Conservation (phyloP, 2,329 filamentous ascomycete genomes). For the Lasiodiplodia citricola region DNA sequence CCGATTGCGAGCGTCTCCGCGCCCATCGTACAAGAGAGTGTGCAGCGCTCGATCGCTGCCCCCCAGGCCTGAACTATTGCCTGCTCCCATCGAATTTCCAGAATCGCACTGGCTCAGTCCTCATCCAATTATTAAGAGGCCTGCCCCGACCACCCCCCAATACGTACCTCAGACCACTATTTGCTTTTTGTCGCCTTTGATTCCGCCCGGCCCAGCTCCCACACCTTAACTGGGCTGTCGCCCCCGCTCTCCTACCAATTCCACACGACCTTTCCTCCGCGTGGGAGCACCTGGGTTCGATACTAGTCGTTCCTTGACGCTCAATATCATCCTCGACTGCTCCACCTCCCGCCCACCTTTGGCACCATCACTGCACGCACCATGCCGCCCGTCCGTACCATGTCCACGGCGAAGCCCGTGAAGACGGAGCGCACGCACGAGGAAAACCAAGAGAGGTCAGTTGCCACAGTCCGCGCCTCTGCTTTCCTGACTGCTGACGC, state of each 20-base stretch:
- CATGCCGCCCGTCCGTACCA: slow-evolving; percentile 47
- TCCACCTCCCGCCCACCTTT: not conserved
- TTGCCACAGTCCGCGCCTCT: not conserved
- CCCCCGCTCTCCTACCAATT: slow-evolving; percentile 17
- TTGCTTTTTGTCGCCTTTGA: slow-evolving; percentile 24
- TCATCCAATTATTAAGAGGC: slow-evolving; percentile 3
- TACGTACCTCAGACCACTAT: not conserved
- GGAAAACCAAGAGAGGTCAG: slow-evolving; percentile 75
- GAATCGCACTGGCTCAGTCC: not conserved
- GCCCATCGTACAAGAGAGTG: slow-evolving; percentile 21
- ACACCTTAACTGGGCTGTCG: slow-evolving; percentile 14
- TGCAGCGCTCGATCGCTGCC: slow-evolving; percentile 20
- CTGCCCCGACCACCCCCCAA: not conserved
- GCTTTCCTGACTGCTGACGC: slow-evolving; percentile 28
- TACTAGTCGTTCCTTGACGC: slow-evolving; percentile 28
- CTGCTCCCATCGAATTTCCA: slow-evolving; percentile 21
- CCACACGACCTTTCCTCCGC: slow-evolving; percentile 5
- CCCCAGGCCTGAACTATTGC: slow-evolving; percentile 4
- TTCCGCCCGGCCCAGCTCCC: slow-evolving; percentile 13
- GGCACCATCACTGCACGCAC: slow-evolving; percentile 7
- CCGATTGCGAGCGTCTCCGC: slow-evolving; percentile 18
- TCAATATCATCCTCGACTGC: not conserved
- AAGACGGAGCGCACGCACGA: slow-evolving; percentile 78
- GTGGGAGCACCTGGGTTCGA: slow-evolving; percentile 26
- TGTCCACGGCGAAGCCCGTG: slow-evolving; percentile 46